These are phyloP conservation scores for Phialophora tarda DNA, from an alignment of 2,329 filamentous ascomycete genomes.

Conservation along the genomic window DNA sequence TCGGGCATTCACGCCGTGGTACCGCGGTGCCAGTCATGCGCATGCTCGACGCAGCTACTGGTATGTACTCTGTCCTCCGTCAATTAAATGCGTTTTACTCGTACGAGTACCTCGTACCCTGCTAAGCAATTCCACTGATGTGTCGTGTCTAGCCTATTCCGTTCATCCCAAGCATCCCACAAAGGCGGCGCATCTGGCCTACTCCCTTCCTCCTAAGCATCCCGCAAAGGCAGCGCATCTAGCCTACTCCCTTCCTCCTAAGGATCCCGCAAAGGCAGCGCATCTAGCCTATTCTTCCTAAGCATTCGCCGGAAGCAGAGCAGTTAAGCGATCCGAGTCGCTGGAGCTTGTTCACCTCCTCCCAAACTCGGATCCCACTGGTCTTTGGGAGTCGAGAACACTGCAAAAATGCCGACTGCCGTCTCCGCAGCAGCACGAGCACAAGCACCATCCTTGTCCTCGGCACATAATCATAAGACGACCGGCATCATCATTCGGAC, in stretches of 20 bases:
- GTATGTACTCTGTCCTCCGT: no score
- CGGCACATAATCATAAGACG: neutral
- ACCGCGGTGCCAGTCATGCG: neutral
- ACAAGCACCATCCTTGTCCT: neutral
- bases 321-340: neutral
- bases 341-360: slow-evolving; percentile 1
- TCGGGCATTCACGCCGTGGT: neutral
- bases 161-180: neutral
- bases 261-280: neutral
- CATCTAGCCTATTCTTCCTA: neutral
- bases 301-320: neutral
- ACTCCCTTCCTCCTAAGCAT: neutral
- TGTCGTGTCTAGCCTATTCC: neutral
- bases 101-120: no score
- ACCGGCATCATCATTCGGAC: slow-evolving; percentile 12
- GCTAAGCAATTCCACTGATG: no score
- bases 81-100: no score
- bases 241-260: neutral
- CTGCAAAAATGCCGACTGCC: neutral
- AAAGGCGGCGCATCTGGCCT: neutral
- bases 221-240: neutral
- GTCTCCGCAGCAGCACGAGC: neutral
- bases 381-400: neutral
- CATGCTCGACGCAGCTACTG: neutral
- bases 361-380: neutral